Evolutionary conservation across 1,284 basidiomycete genomes (phyloP).

Genomic region (Ustilago esculenta): DNA sequence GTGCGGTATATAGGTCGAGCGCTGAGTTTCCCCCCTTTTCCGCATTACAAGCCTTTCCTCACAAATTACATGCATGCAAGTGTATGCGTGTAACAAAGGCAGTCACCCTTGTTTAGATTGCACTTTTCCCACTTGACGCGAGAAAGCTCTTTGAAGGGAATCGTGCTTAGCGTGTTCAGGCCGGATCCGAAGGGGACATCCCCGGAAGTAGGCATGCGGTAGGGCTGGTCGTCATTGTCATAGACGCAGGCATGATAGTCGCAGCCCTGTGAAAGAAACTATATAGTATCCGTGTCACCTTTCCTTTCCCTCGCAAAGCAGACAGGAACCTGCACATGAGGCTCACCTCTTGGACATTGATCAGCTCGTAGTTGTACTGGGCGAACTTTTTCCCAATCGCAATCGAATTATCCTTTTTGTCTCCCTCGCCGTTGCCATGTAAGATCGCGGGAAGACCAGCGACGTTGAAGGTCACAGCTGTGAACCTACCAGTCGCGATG

Average conservation of each 20-base stretch:
- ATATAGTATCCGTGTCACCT: background rate
- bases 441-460: conserved; percentile 20
- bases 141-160: conserved; percentile 7
- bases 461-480: conserved; percentile 25
- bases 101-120: conserved; percentile 21
- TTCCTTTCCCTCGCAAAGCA: no score
- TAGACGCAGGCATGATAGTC: conserved; percentile 33
- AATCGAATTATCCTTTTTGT: conserved; percentile 22
- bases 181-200: conserved; percentile 23
- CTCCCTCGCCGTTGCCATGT: conserved; percentile 19
- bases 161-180: conserved; percentile 23
- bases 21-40: no score
- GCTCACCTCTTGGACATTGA: conserved; percentile 29
- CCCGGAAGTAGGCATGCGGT: conserved; percentile 23
- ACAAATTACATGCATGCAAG: no score
- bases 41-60: no score
- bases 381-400: conserved; percentile 14
- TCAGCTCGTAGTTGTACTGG: conserved; percentile 17
- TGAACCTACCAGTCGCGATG: conserved; percentile 6
- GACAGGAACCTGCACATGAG: background rate
- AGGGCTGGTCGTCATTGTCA: conserved; percentile 18
- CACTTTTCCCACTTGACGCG: conserved; percentile 26
- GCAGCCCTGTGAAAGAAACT: conserved; percentile 6
- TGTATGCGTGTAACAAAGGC: no score
- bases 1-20: no score